phyloP scores from a whole-genome alignment of 1,284 basidiomycete genomes.

The Moniliophthora roreri region DNA sequence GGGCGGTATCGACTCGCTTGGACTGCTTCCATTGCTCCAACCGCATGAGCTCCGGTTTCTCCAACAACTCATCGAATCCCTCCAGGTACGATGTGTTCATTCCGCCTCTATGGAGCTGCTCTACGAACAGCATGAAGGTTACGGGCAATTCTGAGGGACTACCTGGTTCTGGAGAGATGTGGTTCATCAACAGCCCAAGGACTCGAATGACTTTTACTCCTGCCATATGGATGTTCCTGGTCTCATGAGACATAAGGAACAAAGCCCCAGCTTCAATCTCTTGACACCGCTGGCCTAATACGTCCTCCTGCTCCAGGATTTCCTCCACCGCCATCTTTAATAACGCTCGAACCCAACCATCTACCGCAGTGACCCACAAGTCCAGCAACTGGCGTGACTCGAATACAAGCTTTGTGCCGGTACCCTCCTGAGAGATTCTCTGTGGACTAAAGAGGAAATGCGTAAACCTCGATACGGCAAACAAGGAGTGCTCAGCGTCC shows the following conservation, averaged over 20 bases:
- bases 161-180: conserved; percentile 36
- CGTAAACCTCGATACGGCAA: conserved; percentile 71
- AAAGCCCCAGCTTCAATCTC: conserved; percentile 76
- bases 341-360: conserved; percentile 61
- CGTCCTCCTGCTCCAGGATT: conserved; percentile 39
- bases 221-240: conserved; percentile 44
- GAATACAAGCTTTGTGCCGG: conserved; percentile 60
- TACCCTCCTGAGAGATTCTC: conserved; percentile 67
- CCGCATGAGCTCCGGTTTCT: conserved; percentile 55
- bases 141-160: conserved; percentile 24
- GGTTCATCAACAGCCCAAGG: conserved; percentile 44
- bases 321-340: conserved; percentile 40
- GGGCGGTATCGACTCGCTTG: conserved; percentile 47
- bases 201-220: conserved; percentile 64
- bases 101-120: conserved; percentile 48
- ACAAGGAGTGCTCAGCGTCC: conserved; percentile 56
- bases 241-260: conserved; percentile 76
- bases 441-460: conserved; percentile 78
- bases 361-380: conserved; percentile 78
- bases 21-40: conserved; percentile 64
- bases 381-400: conserved; percentile 65
- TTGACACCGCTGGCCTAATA: conserved; percentile 43
- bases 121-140: conserved; percentile 41
- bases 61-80: conserved; percentile 68
- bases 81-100: conserved; percentile 46